A percentile compares a stretch with the other conserved stretches of the same genome.
These are phyloP conservation scores for Neurospora sp. DNA, from an alignment of 495 filamentous ascomycete genomes.

Conservation along the genomic window DNA sequence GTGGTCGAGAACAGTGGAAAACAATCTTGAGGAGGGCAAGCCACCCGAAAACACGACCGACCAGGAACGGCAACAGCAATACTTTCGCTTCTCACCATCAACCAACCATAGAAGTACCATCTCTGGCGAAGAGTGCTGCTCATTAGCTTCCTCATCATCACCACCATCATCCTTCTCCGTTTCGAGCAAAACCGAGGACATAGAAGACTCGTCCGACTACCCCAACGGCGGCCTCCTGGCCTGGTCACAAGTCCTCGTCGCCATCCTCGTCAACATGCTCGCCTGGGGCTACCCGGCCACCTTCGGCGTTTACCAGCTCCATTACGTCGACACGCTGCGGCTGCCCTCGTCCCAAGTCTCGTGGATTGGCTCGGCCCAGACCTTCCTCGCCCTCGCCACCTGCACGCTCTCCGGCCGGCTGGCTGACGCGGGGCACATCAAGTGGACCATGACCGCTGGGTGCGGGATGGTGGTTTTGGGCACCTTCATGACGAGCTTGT, in stretches of 20 bases:
- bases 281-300: conserved; percentile 33
- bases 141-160: background rate
- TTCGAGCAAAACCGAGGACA: background rate
- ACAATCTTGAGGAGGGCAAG: background rate
- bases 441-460: conserved; percentile 24
- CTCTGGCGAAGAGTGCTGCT: background rate
- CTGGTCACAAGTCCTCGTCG: conserved; percentile 34
- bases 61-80: background rate
- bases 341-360: conserved; percentile 32
- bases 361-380: conserved; percentile 39
- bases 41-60: background rate
- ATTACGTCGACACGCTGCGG: conserved; percentile 34
- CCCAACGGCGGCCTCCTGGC: conserved; percentile 33
- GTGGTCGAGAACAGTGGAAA: background rate
- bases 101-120: background rate
- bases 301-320: conserved; percentile 38
- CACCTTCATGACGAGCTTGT: conserved; percentile 35
- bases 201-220: conserved; percentile 14
- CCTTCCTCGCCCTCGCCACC: conserved; percentile 30
- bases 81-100: background rate
- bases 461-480: conserved; percentile 28
- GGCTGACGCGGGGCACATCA: conserved; percentile 33
- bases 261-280: conserved; percentile 30
- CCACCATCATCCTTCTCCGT: background rate
- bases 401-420: conserved; percentile 33